Base-by-base conservation (phyloP, 108 stramenopile species). In the Cyclostephanos invisitatus region DNA sequence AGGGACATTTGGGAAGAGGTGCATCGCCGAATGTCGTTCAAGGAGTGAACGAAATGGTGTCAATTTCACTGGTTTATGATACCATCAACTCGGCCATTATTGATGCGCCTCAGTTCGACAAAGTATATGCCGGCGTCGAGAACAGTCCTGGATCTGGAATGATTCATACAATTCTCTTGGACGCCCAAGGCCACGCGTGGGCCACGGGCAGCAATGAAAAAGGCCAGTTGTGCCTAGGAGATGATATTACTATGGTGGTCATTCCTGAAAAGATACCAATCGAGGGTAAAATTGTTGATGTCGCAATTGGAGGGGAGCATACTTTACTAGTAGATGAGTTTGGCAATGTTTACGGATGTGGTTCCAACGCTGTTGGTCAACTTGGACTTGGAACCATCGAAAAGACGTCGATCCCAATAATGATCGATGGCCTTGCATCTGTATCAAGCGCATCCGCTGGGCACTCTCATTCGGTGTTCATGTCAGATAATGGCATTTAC, bases 311-410 rank as follows among this genome's bases (percentile, higher is more conserved):
- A 49, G 81, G 81, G 11, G 80, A 68, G 20, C 81, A 82, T 56
- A 82, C 81, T 25, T 64, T 84, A 12, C 58, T 82, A 38, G 61
- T 78, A 9, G 68, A 63, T 40, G 61, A 75, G 7, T 29, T 48
- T 51, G 81, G 80, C 38, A 62, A 73, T 15, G 81, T 82, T 0
- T 82, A 62, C 55, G 81, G 73, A 25, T 84, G 81, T 54, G 84
- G 84, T 12, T 69, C 78, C 17, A 84, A 84, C 55, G 77, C 64
- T 35, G 58, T 79, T 49, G 84, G 84, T 29, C 84, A 85, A 50
- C 59, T 85, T 11, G 84, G 84, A 58, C 70, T 83, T 24, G 48
- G 63, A 24, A 51, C 47, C 27, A 49, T 51, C 17, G 48, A 42
- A 46, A 42, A 35, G 44, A 73, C 68, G 2, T 25, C 66, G 2